phyloP scores from a whole-genome alignment of 805 yeast genomes.

The Dipodascopsis uninucleata region DNA sequence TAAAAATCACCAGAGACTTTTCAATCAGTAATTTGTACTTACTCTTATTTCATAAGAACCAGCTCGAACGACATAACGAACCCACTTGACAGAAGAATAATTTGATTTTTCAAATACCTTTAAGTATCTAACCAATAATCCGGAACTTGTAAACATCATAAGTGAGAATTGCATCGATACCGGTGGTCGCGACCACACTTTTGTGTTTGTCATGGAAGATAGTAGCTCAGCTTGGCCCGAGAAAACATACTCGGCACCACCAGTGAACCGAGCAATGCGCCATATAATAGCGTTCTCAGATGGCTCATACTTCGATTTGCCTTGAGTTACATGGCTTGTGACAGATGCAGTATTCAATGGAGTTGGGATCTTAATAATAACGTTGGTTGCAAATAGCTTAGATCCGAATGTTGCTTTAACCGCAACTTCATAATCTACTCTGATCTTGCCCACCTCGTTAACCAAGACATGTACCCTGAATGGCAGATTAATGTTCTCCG shows the following conservation, averaged over 20 bases:
- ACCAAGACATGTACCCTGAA: slow-evolving; percentile 60
- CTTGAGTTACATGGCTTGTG: slow-evolving; percentile 46
- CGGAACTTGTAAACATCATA: slow-evolving; percentile 73
- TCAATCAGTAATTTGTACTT: too few relatives aligned
- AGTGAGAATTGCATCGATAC: slow-evolving; percentile 64
- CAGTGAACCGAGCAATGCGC: slow-evolving; percentile 66
- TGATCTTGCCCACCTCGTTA: slow-evolving; percentile 43
- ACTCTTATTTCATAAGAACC: slow-evolving; percentile 76
- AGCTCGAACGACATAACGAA: slow-evolving; percentile 67
- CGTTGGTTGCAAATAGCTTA: slow-evolving; percentile 59
- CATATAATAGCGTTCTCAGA: slow-evolving; percentile 64
- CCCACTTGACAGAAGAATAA: slow-evolving; percentile 82
- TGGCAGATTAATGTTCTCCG: slow-evolving; percentile 63
- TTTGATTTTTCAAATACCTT: slow-evolving; percentile 57
- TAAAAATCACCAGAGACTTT: too few relatives aligned
- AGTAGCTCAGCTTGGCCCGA: slow-evolving; percentile 51
- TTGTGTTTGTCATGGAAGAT: slow-evolving; percentile 32
- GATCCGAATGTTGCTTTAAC: slow-evolving; percentile 55
- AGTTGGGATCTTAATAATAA: slow-evolving; percentile 61
- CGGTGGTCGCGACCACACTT: slow-evolving; percentile 69
- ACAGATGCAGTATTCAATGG: slow-evolving; percentile 58
- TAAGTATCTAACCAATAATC: slow-evolving; percentile 68
- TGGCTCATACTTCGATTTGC: slow-evolving; percentile 65
- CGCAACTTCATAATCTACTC: slow-evolving; percentile 55
- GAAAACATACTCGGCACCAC: slow-evolving; percentile 60